Evolutionary conservation across 345 rosid species (phyloP).

Genomic region (Firmiana major): DNA sequence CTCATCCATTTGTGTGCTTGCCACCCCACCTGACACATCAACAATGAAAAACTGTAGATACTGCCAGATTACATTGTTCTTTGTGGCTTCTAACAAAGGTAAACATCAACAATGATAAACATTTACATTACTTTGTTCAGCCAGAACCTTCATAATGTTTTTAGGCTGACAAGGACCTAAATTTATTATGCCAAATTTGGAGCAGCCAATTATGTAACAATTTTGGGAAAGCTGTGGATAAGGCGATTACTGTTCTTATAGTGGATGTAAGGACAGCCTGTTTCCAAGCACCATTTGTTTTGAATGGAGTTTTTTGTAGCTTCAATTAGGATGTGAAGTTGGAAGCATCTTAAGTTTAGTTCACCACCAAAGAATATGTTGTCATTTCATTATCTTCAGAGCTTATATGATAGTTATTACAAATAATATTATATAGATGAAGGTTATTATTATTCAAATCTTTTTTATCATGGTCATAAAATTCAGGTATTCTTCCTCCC

Average conservation of each 20-base stretch:
- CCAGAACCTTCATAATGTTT: not conserved
- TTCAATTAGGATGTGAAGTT: not conserved
- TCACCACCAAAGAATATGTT: not conserved
- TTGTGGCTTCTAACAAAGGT: not conserved
- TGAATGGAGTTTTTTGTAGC: not conserved
- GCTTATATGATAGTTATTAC: not conserved
- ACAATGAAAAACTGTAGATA: not conserved
- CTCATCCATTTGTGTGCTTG: not conserved
- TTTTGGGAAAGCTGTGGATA: not conserved
- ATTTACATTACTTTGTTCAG: not conserved
- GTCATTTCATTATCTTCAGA: not conserved
- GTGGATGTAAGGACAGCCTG: not conserved
- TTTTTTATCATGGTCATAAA: conserved; percentile 5
- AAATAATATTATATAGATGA: not conserved
- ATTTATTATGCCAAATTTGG: not conserved
- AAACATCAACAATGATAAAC: not conserved
- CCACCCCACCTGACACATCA: too few species aligned
- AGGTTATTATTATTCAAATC: not conserved
- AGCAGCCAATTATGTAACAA: not conserved
- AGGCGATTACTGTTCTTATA: not conserved
- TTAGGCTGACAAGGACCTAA: not conserved
- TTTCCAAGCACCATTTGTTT: not conserved
- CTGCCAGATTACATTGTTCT: not conserved
- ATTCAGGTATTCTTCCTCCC: not conserved
- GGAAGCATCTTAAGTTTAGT: not conserved